Evolutionary conservation across 2,329 filamentous ascomycete species (phyloP), one percentile per base, ranked within the genome.

Genomic region (Pezizomycotina sp.): DNA sequence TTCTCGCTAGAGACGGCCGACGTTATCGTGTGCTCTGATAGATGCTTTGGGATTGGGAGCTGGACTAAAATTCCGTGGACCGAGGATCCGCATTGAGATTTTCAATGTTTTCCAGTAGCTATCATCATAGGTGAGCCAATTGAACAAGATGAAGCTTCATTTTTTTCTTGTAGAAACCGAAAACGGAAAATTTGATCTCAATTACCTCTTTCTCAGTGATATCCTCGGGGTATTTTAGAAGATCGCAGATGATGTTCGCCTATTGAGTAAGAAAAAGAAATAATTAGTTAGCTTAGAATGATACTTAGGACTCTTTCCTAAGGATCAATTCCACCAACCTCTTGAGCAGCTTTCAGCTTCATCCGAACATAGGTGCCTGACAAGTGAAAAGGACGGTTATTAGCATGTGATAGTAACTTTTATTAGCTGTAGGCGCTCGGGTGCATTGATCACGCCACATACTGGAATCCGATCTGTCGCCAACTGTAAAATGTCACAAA

Each of bases 311-410:
- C 8, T 5, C 9, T 21, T 8, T n/a, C 20, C n/a, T 24, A 36
- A 39, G 36, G 34, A 16, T 39, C 39, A 26, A 36, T 26, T 27
- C 18, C 19, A 47, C 62, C 50, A 63, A 83, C 79, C 69, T 95
- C 89, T 57, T 80, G 66, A 40, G 89, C 89, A 48, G 89, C 89
- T 69, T 93, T 98, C 55, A 93, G 64, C 66, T 98, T 98, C 89
- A 98, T 98, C 62, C 84, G 84, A 61, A 98, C 86, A 78, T 98
- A 98, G 34, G 86, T 95, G 54, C 76, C 79, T 86, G 53, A 38
- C 46, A 38, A 40, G 41, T 46, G 51, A 57, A 50, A 58, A 32
- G 47, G 32, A 34, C 27, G 27, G 26, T 31, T 26, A 15, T 30
- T 20, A 28, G 27, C 16, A 14, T 31, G 40, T 16, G 21, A 45